Conservation (phyloP, 176 grass and related monocot species). For the Carex cristatella region DNA sequence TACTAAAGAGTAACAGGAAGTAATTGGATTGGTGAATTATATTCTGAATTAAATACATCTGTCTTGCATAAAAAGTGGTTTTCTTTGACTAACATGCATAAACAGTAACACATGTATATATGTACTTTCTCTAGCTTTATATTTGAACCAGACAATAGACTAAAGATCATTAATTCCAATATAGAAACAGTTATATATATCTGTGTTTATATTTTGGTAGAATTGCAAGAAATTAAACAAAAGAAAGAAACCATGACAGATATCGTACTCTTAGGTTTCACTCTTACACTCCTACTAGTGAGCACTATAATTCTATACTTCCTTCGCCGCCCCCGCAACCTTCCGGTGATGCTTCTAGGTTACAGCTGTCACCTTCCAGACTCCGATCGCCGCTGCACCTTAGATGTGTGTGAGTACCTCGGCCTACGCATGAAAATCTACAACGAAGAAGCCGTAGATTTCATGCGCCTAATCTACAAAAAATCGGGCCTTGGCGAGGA, state of each 20-base stretch:
- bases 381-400: slow-evolving; percentile 39
- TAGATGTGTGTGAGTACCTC: slow-evolving; percentile 78
- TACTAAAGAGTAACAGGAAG: too few relatives aligned
- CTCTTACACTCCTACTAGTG: neutral
- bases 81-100: too few relatives aligned
- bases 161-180: neutral
- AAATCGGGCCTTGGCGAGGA: slow-evolving; percentile 81
- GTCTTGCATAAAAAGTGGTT: too few relatives aligned
- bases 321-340: slow-evolving; percentile 21
- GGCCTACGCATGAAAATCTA: slow-evolving; percentile 33
- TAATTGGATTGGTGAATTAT: too few relatives aligned
- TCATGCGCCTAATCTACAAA: slow-evolving; percentile 66
- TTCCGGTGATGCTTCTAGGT: slow-evolving; percentile 49
- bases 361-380: slow-evolving; percentile 76
- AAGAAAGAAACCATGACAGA: neutral
- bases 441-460: slow-evolving; percentile 40
- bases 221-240: neutral
- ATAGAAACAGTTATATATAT: neutral
- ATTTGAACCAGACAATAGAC: too few relatives aligned
- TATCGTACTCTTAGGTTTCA: neutral
- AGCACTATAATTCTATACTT: neutral
- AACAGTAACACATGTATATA: too few relatives aligned
- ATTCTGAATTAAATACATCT: too few relatives aligned
- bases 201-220: neutral
- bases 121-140: too few relatives aligned